Percentiles rank a stretch among this genome's conserved stretches.
Evolutionary conservation across 1,284 basidiomycete genomes (phyloP).

Genomic region (Irpex sp.): DNA sequence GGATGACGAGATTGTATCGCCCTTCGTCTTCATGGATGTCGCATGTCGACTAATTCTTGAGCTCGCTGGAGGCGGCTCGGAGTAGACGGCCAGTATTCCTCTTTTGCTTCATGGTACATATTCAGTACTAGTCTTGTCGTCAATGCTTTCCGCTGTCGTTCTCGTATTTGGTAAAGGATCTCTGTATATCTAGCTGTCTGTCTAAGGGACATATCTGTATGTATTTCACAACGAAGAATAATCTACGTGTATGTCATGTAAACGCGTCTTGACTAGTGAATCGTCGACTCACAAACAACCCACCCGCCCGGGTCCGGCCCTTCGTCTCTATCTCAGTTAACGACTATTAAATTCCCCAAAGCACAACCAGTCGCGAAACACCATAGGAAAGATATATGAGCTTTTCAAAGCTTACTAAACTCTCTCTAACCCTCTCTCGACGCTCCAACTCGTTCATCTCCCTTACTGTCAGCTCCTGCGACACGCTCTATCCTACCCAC

Average conservation of each 20-base stretch:
- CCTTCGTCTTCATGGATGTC: slow-evolving; percentile 96
- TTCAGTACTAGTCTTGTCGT: too few relatives aligned
- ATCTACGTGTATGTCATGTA: background rate
- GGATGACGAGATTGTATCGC: slow-evolving; percentile 82
- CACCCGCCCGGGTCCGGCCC: too few relatives aligned
- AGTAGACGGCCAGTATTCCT: slow-evolving; percentile 10
- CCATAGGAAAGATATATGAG: background rate
- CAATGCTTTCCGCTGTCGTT: background rate
- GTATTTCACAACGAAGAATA: background rate
- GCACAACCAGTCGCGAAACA: background rate
- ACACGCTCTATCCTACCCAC: background rate
- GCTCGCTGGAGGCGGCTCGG: slow-evolving; percentile 60
- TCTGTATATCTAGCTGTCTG: background rate
- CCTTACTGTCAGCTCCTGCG: too few relatives aligned
- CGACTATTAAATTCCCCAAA: background rate
- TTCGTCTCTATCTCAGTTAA: background rate
- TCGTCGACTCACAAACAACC: too few relatives aligned
- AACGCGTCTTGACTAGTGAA: too few relatives aligned
- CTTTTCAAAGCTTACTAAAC: background rate
- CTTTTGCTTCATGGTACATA: background rate
- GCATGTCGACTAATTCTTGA: slow-evolving; percentile 82
- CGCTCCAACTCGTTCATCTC: background rate
- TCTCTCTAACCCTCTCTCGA: background rate
- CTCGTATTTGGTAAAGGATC: background rate
- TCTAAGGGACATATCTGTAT: background rate